Evolutionary conservation across 768 basidiomycete species (phyloP).

Genomic region (Pisolithus microcarpus): DNA sequence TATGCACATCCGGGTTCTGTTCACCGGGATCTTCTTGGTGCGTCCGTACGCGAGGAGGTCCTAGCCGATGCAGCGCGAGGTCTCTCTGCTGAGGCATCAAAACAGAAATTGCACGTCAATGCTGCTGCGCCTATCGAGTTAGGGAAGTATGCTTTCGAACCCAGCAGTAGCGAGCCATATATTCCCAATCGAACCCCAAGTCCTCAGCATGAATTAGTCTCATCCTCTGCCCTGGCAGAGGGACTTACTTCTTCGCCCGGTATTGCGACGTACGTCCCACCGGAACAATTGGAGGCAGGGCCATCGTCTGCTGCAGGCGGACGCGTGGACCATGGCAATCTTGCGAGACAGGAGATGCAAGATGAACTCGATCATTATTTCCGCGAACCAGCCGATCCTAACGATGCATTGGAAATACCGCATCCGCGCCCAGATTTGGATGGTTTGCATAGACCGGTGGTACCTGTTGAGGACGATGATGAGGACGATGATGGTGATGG

Average conservation of each 20-base stretch:
- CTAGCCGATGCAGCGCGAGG: too few relatives aligned
- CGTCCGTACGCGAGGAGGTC: too few relatives aligned
- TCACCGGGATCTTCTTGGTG: too few relatives aligned
- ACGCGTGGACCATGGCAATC: constrained; percentile 22
- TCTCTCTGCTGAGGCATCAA: too few relatives aligned
- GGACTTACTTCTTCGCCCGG: constrained; percentile 30
- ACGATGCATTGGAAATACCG: constrained; percentile 2
- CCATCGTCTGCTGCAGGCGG: constrained; percentile 24
- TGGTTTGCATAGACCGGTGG: constrained; percentile 8
- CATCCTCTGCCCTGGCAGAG: constrained; percentile 7
- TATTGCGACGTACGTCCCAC: constrained; percentile 38
- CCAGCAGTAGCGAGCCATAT: constrained; percentile 10
- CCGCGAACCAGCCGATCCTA: constrained; percentile 7
- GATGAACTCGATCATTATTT: constrained; percentile 25
- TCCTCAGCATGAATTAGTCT: background rate
- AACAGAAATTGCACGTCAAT: too few relatives aligned
- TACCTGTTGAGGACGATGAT: constrained; percentile 21
- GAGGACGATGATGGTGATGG: constrained; percentile 24
- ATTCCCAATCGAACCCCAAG: constrained; percentile 8
- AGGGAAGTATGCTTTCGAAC: constrained; percentile 17
- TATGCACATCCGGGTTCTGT: too few relatives aligned
- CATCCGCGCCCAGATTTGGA: constrained; percentile 2
- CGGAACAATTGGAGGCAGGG: constrained; percentile 39
- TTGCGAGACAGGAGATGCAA: constrained; percentile 16
- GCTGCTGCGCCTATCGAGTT: constrained; percentile 2